Evolutionary conservation across 1,284 basidiomycete genomes (phyloP), one percentile per base, ranked within the genome.

Genomic region (Trichosporon inkin): DNA sequence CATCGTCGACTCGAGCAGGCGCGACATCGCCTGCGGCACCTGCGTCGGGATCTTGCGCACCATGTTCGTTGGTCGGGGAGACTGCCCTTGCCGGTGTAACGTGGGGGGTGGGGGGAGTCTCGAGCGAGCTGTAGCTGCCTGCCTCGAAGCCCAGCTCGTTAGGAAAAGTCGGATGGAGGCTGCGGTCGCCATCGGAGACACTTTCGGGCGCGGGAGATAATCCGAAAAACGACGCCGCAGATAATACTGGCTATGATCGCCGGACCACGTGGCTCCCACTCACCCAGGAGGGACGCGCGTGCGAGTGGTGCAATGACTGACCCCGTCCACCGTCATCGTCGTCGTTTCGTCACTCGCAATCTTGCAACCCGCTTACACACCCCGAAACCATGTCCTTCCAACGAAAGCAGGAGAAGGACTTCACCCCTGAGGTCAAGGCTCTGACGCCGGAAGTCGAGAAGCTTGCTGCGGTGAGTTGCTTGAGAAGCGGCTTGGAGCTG

Each of bases 1-100:
- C 69, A 86, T 85, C 55, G 85, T 81, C 52, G 85, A 85, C 55
- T 86, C 84, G 73, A 94, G 82, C 56, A 97, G 83, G 60, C 94
- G 88, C 49, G 89, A 87, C 54, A 91, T 87, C 62, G 90, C 87
- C 75, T 90, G 85, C 77, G 94, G 91, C 16, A 97, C 92, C 77
- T 95, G 90, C 59, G 84, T 85, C 35, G 93, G 87, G 70, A 95
- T 84, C 65, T 89, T 83, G 64, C 93, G 87, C 51, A 87, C 87
- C 89, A 93, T 92, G n/a, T n/a, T n/a, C n/a, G n/a, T n/a, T n/a
- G n/a, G n/a, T n/a, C n/a, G n/a, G n/a, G n/a, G n/a, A n/a, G n/a
- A n/a, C n/a, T n/a, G n/a, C n/a, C n/a, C n/a, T 47, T 66, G 62
- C n/a, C 28, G 35, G 38, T 13, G 58, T 32, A 44, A 51, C 36